Conservation (phyloP, 176 grass and related monocot species). For the Oryza glumipatula region DNA sequence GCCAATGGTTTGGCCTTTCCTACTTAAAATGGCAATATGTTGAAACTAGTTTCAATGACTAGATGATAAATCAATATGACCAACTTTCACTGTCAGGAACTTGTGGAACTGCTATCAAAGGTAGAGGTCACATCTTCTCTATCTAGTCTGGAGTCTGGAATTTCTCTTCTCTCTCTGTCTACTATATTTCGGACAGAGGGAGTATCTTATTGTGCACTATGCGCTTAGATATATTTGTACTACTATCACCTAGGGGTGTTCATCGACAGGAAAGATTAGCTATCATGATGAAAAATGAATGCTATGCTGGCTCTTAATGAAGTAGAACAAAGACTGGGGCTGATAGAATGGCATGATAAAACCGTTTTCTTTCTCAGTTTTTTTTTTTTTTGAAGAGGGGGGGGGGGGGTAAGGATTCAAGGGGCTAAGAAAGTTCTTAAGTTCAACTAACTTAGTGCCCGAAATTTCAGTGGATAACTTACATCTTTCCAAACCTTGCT, state of each 20-base stretch:
- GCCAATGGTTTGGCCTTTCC: neutral
- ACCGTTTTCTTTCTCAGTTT: neutral
- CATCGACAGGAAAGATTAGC: too few relatives aligned
- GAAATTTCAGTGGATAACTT: too few relatives aligned
- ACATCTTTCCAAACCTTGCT: neutral
- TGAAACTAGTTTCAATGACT: constrained; percentile 13
- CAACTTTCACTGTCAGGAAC: neutral
- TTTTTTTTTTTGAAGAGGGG: too few relatives aligned
- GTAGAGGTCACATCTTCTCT: neutral
- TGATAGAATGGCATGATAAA: neutral
- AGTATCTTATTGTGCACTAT: too few relatives aligned
- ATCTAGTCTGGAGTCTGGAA: neutral
- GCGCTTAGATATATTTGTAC: neutral
- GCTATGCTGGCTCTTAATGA: neutral
- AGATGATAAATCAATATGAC: constrained; percentile 11
- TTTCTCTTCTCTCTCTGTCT: too few relatives aligned
- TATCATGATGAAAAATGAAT: neutral
- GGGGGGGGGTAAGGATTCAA: too few relatives aligned
- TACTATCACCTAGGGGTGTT: too few relatives aligned
- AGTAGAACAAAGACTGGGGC: neutral
- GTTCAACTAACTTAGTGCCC: too few relatives aligned
- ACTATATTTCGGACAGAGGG: too few relatives aligned
- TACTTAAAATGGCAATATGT: constrained; percentile 8
- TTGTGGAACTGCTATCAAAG: neutral
- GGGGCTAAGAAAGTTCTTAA: too few relatives aligned